A percentile compares a stretch with the other conserved stretches of the same genome.
phyloP scores from a whole-genome alignment of 2,329 filamentous ascomycete species.

The Helotiales sp. region DNA sequence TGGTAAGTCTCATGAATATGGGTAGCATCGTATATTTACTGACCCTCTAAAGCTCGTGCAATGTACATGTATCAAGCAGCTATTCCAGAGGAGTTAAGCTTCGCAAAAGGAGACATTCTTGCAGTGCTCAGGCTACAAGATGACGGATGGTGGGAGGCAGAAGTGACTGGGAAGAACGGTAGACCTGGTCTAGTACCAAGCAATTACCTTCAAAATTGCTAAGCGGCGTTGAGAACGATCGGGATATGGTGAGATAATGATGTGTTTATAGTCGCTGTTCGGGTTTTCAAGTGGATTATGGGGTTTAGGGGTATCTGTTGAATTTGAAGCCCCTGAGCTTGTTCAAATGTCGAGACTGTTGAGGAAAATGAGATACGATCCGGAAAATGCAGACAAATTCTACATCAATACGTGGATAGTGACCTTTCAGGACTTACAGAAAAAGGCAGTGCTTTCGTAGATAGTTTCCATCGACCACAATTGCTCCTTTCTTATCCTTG shows the following conservation, averaged over 20 bases:
- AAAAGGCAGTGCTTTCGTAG: too few species aligned
- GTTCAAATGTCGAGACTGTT: neutral
- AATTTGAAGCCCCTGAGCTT: neutral
- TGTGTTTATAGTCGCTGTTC: neutral
- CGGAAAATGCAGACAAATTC: too few species aligned
- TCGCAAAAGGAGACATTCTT: conserved; percentile 87
- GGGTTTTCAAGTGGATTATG: neutral
- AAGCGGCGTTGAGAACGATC: conserved; percentile 5
- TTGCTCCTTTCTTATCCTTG: too few species aligned
- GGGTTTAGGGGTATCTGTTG: neutral
- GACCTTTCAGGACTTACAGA: too few species aligned
- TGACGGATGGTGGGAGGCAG: conserved; percentile 99
- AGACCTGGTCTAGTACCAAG: conserved; percentile 65
- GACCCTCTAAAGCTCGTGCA: conserved; percentile 68
- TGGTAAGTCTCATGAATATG: conserved; percentile 65
- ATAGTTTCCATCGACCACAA: too few species aligned
- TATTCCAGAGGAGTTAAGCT: conserved; percentile 92
- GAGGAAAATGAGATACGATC: neutral
- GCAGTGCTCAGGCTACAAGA: conserved; percentile 90
- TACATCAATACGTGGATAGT: too few species aligned
- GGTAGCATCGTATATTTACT: conserved; percentile 12
- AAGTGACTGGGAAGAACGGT: conserved; percentile 70
- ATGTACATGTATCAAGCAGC: conserved; percentile 93
- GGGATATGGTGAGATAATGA: neutral
- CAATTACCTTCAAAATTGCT: conserved; percentile 56